Base-by-base conservation (phyloP, 2,329 filamentous ascomycete genomes). In the Chaetomium strumarium region DNA sequence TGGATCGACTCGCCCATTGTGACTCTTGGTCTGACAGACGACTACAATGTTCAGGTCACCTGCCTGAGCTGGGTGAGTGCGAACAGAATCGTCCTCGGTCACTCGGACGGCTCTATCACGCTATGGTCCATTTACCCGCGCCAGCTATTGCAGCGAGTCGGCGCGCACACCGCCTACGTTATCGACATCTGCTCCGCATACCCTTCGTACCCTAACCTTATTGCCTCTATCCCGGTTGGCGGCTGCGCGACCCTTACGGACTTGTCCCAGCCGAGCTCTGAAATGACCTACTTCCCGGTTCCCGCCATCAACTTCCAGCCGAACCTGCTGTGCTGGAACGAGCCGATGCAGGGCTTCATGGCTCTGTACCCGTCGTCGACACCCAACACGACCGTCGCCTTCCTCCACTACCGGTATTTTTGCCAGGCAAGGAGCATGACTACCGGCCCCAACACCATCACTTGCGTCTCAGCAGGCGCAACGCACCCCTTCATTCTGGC, bases 181-280 rank as follows among this genome's bases (percentile, higher is more conserved):
- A 70, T 81, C 55, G 77, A 82, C 58, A 71, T 83, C 31, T 72
- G 72, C 52, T 77, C 78, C 0, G 78, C 73, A 17, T 81, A 79
- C 56, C 80, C 80, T 4, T 78, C 79, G 1, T 68, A 77, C 51
- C 79, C 80, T 0, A 78, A 77, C 56, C 62, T 81, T 9, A 68
- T 83, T n/a, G 74, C 76, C 7, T 79, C 79, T 1, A 70, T 73
- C 4, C 79, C 80, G 0, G 69, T 81, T 13, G 78, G 77, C 17
- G 80, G 80, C 49, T 71, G 75, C 19, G 67, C 74, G 19, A 77
- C 75, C 19, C 63, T 83, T 10, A 69, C 78, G 5, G 79, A 83
- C 62, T 67, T 83, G 10, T 70, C 70, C 19, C 70, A 73, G 20
- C 79, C 80, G 1, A 76, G 73, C 57, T 69, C 67, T 55, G 79